Percentiles rank a stretch among this genome's conserved stretches.
phyloP scores from a whole-genome alignment of 2,329 filamentous ascomycete species.

The Cercospora zeina region DNA sequence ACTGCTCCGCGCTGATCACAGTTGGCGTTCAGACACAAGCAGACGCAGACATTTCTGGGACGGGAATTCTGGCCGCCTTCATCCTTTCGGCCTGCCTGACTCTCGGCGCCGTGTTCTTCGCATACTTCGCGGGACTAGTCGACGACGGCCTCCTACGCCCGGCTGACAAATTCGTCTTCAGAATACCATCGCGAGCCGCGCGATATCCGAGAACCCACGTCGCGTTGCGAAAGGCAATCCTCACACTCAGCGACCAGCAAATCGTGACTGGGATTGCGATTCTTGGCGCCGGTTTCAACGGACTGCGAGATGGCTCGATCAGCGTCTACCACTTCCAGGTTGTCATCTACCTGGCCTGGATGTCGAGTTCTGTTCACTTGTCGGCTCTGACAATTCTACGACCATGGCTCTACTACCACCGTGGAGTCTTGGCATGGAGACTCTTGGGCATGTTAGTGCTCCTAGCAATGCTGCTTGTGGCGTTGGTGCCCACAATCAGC shows the following conservation, averaged over 20 bases:
- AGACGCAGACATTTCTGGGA: constrained; percentile 31
- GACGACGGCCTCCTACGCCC: constrained; percentile 26
- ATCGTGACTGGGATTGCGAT: constrained; percentile 30
- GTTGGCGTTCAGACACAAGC: constrained; percentile 18
- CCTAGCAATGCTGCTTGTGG: constrained; percentile 28
- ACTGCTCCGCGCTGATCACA: constrained; percentile 14
- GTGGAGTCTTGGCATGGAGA: constrained; percentile 17
- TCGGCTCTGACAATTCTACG: constrained; percentile 27
- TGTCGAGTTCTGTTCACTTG: constrained; percentile 30
- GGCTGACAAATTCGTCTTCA: constrained; percentile 23
- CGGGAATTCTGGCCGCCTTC: constrained; percentile 31
- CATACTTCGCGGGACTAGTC: constrained; percentile 26
- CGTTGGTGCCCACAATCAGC: constrained; percentile 29
- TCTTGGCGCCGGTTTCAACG: constrained; percentile 24
- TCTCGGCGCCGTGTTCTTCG: constrained; percentile 23
- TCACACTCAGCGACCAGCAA: constrained; percentile 29
- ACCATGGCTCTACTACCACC: constrained; percentile 22
- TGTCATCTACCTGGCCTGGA: constrained; percentile 30
- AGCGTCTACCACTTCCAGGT: constrained; percentile 26
- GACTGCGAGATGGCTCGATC: constrained; percentile 17
- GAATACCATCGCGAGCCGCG: constrained; percentile 20
- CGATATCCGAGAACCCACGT: constrained; percentile 15
- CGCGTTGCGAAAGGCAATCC: constrained; percentile 22
- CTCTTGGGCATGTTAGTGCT: constrained; percentile 25
- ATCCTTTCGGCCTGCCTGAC: constrained; percentile 30